Base-by-base conservation (phyloP, 2,329 filamentous ascomycete species). In the Bipolaris sorokiniana region DNA sequence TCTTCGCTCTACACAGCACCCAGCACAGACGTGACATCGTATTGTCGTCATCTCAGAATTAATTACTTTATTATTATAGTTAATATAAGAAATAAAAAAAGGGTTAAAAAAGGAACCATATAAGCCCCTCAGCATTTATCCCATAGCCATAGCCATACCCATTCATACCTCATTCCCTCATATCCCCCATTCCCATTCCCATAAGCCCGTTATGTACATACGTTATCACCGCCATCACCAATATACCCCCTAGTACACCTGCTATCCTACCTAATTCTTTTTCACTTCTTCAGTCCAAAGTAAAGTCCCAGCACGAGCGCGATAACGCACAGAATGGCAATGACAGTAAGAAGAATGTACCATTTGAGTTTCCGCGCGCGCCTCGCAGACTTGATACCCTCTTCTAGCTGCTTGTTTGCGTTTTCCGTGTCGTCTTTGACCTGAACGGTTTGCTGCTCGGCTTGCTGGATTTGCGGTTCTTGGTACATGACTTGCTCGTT, bases 301-400 rank as follows among this genome's bases (percentile, higher is more conserved):
- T 78, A 79, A 33, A 85, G 58, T 7, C 82, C 83, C 51, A 82
- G 69, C 15, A 79, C 72, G 28, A 86, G 74, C 16, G 77, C 84
- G 38, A 85, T 50, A 40, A 85, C 81, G 51, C 77, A 64, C 23
- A 82, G 61, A 59, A 84, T 83, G 22, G 78, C 58, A 18, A 83
- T 67, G 26, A 78, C 70, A 44, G 92, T 80, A 59, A 86, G 77
- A 59, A 90, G 79, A 72, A 88, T 91, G 84, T 86, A 92, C 90
- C 91, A 93, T 82, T 94, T 94, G 78, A 91, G 84, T 81, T 87
- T 90, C 68, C 90, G 84, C 66, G 85, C 84, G 66, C 86, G 83
- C 64, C 84, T 82, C 48, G 90, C 90, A 67, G 84, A 84, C 62
- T 84, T 81, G 65, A 89, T 90, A 58, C 88, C 90, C 71, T 86